Evolutionary conservation across 2,329 filamentous ascomycete species (phyloP), one percentile per base, ranked within the genome.

Genomic region (Clonostachys byssicola): DNA sequence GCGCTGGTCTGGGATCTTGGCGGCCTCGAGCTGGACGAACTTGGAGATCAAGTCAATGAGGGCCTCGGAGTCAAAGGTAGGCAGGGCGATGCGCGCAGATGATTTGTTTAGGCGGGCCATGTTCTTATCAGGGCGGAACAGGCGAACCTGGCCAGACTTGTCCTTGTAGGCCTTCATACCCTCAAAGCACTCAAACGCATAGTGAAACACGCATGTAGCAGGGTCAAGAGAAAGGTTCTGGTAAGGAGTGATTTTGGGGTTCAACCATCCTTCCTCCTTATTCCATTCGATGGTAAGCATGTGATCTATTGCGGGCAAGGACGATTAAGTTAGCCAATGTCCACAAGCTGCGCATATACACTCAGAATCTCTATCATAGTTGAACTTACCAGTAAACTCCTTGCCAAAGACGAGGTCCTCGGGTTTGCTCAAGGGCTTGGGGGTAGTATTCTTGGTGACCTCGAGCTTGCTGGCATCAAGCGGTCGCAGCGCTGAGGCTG

Each of bases 111-210:
- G 73, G 51, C 94, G 87, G 54, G 78, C 85, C 92, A 97, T 97
- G 77, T 99, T 99, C 80, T 83, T 94, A 66, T 95, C 87, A 3
- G 94, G 94, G 34, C 94, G 83, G 80, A 99, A 99, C 47, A 99
- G 77, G 47, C 92, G 85, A 56, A 96, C 81, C 50, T 84, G 73
- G 57, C 89, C 89, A 40, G 81, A 65, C 60, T 79, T 82, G 72
- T 95, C 90, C 70, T 92, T 95, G 80, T 99, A 99, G 50, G 94
- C 94, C 77, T 99, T 99, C 91, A 97, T 96, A 57, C 94, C 94
- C 75, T 99, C 94, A 70, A 99, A 99, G 67, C 88, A 94, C 70
- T 95, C 89, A 64, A 97, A 97, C 43, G 90, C 94, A 71, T 99
- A 99, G 80, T 99, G 94, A 73, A 99, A 92, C 52, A 97, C 94